These are phyloP conservation scores for Fragilariopsis cylindrus DNA, from an alignment of 108 stramenopile genomes.

Conservation along the genomic window DNA sequence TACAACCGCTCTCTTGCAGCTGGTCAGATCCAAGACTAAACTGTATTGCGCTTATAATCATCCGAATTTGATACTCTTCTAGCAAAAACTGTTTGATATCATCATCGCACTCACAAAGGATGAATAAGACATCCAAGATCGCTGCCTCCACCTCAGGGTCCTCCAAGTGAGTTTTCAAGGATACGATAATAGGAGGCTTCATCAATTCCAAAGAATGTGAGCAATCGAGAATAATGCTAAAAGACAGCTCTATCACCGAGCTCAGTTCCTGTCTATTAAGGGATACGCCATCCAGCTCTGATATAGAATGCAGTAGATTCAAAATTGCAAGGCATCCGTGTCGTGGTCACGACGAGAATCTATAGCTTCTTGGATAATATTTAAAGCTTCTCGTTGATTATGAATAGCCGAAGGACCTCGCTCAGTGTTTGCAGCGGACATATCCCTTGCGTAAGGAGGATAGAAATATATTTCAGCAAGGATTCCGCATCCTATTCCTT, in stretches of 20 bases:
- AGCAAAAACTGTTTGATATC: slow-evolving; percentile 20
- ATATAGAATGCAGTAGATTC: slow-evolving; percentile 19
- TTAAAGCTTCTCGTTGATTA: slow-evolving; percentile 10
- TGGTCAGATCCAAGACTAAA: slow-evolving; percentile 17
- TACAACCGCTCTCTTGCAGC: slow-evolving; percentile 26
- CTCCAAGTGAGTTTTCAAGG: slow-evolving; percentile 23
- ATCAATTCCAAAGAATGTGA: slow-evolving; percentile 6
- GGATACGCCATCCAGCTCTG: not conserved
- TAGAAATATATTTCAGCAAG: slow-evolving; percentile 25
- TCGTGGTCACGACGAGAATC: slow-evolving; percentile 2
- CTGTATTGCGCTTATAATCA: slow-evolving; percentile 19
- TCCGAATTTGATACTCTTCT: not conserved
- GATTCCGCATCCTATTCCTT: slow-evolving; percentile 20
- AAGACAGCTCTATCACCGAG: slow-evolving; percentile 9
- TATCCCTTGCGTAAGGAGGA: slow-evolving; percentile 10
- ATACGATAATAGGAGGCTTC: slow-evolving; percentile 2
- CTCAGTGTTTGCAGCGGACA: not conserved
- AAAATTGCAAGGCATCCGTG: slow-evolving; percentile 18
- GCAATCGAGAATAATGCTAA: not conserved
- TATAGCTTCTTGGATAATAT: slow-evolving; percentile 14
- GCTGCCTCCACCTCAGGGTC: slow-evolving; percentile 21
- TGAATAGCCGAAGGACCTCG: slow-evolving; percentile 24
- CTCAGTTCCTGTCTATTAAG: slow-evolving; percentile 3
- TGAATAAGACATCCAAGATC: slow-evolving; percentile 19
- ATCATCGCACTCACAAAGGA: slow-evolving; percentile 23